Conservation (phyloP, 179 eudicot species). For the Spergularia azorica region DNA sequence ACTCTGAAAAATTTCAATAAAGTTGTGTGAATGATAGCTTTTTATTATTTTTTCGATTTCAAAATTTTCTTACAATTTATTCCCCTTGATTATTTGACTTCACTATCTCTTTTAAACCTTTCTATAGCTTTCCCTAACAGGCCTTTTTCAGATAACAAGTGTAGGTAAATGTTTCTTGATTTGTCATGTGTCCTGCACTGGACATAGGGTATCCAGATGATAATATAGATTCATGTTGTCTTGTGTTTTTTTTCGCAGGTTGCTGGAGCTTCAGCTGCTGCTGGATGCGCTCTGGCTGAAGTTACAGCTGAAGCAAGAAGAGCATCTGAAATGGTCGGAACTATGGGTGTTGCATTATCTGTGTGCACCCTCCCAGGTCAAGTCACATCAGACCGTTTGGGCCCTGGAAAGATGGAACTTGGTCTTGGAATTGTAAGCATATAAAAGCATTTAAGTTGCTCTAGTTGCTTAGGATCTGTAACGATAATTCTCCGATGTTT, state of each 20-base stretch:
- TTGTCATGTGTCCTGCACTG: background rate
- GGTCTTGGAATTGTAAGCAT: constrained; percentile 95
- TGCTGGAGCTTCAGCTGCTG: constrained; percentile 98
- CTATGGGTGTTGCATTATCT: constrained; percentile 97
- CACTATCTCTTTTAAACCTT: too few species aligned
- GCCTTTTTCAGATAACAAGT: background rate
- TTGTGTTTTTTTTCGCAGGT: constrained; percentile 45
- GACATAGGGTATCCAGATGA: background rate
- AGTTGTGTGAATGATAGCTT: too few species aligned
- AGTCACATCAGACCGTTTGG: constrained; percentile 84
- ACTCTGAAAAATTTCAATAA: too few species aligned
- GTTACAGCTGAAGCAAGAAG: constrained; percentile 85
- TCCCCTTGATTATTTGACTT: too few species aligned
- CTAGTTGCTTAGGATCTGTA: background rate
- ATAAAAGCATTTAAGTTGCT: background rate
- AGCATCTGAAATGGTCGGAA: constrained; percentile 90
- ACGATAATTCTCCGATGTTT: background rate
- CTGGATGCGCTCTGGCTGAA: constrained; percentile 72
- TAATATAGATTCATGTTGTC: background rate
- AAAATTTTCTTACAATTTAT: too few species aligned
- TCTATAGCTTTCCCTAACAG: too few species aligned
- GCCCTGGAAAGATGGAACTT: constrained; percentile 98
- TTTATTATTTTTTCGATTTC: too few species aligned
- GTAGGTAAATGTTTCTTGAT: background rate
- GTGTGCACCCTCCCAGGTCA: constrained; percentile 96